A percentile compares a stretch with the other conserved stretches of the same genome.
phyloP scores from a whole-genome alignment of 2,329 filamentous ascomycete genomes.

The Graphilbum fragrans region DNA sequence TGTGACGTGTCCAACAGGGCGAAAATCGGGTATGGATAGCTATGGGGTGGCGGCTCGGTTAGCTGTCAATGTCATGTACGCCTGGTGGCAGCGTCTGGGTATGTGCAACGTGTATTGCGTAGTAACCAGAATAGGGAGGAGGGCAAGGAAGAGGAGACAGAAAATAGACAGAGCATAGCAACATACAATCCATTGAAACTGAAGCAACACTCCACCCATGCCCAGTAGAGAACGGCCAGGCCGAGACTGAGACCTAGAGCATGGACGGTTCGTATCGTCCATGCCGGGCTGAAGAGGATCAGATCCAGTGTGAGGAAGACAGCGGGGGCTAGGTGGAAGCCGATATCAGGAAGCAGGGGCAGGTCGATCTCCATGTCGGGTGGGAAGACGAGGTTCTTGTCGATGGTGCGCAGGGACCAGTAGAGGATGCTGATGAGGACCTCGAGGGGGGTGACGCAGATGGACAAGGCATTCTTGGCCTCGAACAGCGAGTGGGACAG shows the following conservation, averaged over 20 bases:
- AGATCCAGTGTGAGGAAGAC: conserved; percentile 53
- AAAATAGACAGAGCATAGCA: not conserved
- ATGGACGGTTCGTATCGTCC: conserved; percentile 50
- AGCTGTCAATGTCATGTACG: no score
- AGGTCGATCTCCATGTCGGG: conserved; percentile 45
- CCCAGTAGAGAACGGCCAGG: conserved; percentile 60
- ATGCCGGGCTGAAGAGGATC: conserved; percentile 59
- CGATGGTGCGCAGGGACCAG: conserved; percentile 53
- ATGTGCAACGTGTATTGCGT: no score
- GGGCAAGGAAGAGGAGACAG: not conserved
- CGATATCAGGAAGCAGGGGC: conserved; percentile 41
- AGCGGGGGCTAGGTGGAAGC: conserved; percentile 55
- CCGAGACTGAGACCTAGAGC: conserved; percentile 44
- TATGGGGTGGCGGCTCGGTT: no score
- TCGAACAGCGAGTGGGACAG: conserved; percentile 45
- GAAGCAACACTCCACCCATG: conserved; percentile 65
- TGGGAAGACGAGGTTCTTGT: conserved; percentile 38
- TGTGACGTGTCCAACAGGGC: conserved; percentile 52
- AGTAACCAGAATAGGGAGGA: conserved; percentile 16
- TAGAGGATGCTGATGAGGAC: conserved; percentile 61
- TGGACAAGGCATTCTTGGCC: conserved; percentile 54
- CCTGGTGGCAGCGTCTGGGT: no score
- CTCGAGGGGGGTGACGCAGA: conserved; percentile 57
- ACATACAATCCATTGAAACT: conserved; percentile 51
- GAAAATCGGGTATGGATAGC: conserved; percentile 84